These are phyloP conservation scores for Fistulifera pelliculosa DNA, from an alignment of 108 stramenopile species.

Conservation along the genomic window DNA sequence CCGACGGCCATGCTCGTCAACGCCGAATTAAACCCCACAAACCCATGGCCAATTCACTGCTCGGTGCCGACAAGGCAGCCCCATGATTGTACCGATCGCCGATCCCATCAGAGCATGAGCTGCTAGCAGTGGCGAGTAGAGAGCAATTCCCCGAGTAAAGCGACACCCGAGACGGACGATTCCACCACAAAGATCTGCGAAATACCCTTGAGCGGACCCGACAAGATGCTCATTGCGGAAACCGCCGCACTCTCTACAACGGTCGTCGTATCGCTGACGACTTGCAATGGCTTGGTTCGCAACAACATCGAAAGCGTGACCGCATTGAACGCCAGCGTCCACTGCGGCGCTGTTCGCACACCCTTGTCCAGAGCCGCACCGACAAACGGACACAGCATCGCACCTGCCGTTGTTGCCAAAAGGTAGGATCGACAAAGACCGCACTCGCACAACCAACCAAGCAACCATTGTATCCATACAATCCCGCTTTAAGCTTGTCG, in stretches of 20 bases:
- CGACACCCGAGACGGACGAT: constrained; percentile 44
- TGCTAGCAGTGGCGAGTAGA: constrained; percentile 53
- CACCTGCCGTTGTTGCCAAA: constrained; percentile 35
- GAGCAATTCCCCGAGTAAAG: constrained; percentile 25
- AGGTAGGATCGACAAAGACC: constrained; percentile 42
- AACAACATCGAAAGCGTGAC: constrained; percentile 54
- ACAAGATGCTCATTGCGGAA: not conserved
- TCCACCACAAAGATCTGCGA: constrained; percentile 83
- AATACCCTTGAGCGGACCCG: constrained; percentile 48
- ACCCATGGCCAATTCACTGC: constrained; percentile 42
- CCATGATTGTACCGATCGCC: constrained; percentile 39
- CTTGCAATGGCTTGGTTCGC: constrained; percentile 35
- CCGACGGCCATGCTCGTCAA: constrained; percentile 67
- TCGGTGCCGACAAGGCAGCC: constrained; percentile 25
- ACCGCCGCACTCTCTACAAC: constrained; percentile 8
- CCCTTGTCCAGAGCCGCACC: constrained; percentile 42
- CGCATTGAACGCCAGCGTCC: constrained; percentile 74
- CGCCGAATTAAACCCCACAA: constrained; percentile 70
- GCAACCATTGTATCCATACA: constrained; percentile 74
- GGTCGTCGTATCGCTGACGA: constrained; percentile 4
- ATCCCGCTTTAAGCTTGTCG: constrained; percentile 32
- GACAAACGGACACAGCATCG: constrained; percentile 49
- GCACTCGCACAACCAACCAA: constrained; percentile 75
- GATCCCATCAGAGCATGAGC: constrained; percentile 53
- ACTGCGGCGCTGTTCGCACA: constrained; percentile 46